These are phyloP conservation scores for Eremothecium gossypii DNA, from an alignment of 1,139 yeast genomes.

Conservation along the genomic window DNA sequence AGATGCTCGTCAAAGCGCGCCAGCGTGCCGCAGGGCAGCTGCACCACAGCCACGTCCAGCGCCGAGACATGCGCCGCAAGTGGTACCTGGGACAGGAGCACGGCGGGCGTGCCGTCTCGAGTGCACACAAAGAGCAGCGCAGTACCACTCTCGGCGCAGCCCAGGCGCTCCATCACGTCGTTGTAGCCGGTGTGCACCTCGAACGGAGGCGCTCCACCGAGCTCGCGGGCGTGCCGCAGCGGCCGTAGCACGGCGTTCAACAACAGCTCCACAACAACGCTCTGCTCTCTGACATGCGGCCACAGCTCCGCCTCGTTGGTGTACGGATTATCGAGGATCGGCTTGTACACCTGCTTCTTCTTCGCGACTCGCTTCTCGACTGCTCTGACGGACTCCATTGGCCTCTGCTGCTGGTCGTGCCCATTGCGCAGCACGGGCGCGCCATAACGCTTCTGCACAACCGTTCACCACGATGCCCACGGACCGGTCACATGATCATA, in stretches of 20 bases:
- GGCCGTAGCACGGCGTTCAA: slow-evolving; percentile 14
- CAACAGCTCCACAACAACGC: slow-evolving; percentile 19
- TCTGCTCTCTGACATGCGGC: slow-evolving; percentile 26
- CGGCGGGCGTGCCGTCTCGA: slow-evolving; percentile 19
- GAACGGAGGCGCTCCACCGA: slow-evolving; percentile 4
- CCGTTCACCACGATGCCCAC: not conserved
- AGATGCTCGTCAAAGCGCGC: slow-evolving; percentile 7
- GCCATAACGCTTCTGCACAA: not conserved
- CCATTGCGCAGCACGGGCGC: not conserved
- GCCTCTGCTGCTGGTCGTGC: not conserved
- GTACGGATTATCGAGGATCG: slow-evolving; percentile 26
- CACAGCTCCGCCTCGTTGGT: slow-evolving; percentile 22
- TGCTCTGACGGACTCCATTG: slow-evolving; percentile 16
- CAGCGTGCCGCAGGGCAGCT: slow-evolving; percentile 21
- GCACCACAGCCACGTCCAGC: slow-evolving; percentile 18
- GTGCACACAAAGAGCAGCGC: slow-evolving; percentile 23
- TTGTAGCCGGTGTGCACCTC: slow-evolving; percentile 16
- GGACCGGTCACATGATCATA: not conserved
- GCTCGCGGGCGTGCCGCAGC: slow-evolving; percentile 3
- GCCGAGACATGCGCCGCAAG: slow-evolving; percentile 17
- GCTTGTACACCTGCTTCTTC: slow-evolving; percentile 26
- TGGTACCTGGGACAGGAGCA: slow-evolving; percentile 25
- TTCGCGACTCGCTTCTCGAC: slow-evolving; percentile 19
- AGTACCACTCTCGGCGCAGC: slow-evolving; percentile 3
- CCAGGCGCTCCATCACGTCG: slow-evolving; percentile 14